A percentile compares a stretch with the other conserved stretches of the same genome.
phyloP scores from a whole-genome alignment of 768 basidiomycete species.

The Pleurotus citrinopileatus region DNA sequence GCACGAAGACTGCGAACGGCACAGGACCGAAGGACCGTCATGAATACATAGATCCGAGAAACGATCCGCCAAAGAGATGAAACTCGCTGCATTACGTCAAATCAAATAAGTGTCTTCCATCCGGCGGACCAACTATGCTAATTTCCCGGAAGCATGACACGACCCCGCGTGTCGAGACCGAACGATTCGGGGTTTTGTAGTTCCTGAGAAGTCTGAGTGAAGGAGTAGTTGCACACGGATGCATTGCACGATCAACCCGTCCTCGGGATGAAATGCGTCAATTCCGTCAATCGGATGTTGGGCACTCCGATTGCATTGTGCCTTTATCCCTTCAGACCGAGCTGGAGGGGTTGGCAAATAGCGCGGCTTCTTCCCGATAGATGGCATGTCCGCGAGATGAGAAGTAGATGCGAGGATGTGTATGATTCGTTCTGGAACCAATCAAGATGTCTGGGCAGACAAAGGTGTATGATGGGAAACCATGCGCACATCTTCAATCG shows the following conservation, averaged over 20 bases:
- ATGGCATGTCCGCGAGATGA: conserved; percentile 78
- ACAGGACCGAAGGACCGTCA: no score
- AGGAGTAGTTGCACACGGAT: conserved; percentile 47
- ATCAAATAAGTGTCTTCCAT: conserved; percentile 33
- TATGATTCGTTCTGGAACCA: conserved; percentile 53
- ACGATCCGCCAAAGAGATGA: no score
- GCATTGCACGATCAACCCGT: conserved; percentile 66
- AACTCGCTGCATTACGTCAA: no score
- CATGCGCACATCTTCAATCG: conserved; percentile 56
- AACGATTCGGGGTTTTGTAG: conserved; percentile 64
- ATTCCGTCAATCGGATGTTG: conserved; percentile 44
- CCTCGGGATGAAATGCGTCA: conserved; percentile 85
- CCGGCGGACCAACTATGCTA: conserved; percentile 36
- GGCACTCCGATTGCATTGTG: conserved; percentile 17
- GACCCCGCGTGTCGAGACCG: conserved; percentile 66
- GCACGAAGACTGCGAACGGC: no score
- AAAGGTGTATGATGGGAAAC: not conserved
- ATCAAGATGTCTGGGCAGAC: not conserved
- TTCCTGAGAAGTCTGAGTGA: conserved; percentile 46
- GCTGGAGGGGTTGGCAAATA: conserved; percentile 39
- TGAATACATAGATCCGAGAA: no score
- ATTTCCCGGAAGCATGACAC: conserved; percentile 51
- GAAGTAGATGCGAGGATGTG: conserved; percentile 67
- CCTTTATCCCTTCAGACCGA: conserved; percentile 33
- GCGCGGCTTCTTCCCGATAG: conserved; percentile 67